Percentiles rank a stretch among this genome's conserved stretches.
These are phyloP conservation scores for Sphagnum contortum DNA, from an alignment of 225 moss, liverwort and hornwort genomes.

Conservation along the genomic window DNA sequence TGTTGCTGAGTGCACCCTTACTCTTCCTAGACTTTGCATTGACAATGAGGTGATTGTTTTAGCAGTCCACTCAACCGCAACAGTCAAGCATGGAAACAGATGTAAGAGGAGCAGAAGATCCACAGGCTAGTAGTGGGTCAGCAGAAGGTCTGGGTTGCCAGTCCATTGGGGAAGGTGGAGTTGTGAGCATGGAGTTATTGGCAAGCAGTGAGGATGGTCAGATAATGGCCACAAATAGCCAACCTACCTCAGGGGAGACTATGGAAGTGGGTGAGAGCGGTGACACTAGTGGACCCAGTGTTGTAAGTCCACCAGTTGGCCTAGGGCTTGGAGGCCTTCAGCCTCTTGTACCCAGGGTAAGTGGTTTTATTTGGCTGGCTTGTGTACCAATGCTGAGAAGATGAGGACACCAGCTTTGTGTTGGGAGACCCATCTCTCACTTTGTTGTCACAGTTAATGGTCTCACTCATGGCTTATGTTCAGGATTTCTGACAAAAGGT, in stretches of 20 bases:
- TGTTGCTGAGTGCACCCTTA: background rate
- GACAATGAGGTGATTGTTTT: constrained; percentile 34
- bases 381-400: background rate
- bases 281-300: constrained; percentile 18
- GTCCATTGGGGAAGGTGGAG: constrained; percentile 22
- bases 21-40: constrained; percentile 9
- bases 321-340: constrained; percentile 87
- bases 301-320: constrained; percentile 54
- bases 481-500: too few relatives aligned
- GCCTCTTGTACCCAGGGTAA: constrained; percentile 83
- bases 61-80: constrained; percentile 39
- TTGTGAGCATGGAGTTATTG: constrained; percentile 39
- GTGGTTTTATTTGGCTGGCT: constrained; percentile 9
- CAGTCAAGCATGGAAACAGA: constrained; percentile 32
- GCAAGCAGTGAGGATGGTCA: constrained; percentile 23
- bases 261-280: constrained; percentile 25
- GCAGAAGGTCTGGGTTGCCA: constrained; percentile 14
- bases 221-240: constrained; percentile 15
- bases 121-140: constrained; percentile 27
- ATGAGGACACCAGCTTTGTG: constrained; percentile 3
- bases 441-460: background rate
- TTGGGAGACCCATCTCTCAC: constrained; percentile 6
- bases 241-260: constrained; percentile 11
- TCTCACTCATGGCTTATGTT: too few relatives aligned
- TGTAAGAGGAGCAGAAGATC: constrained; percentile 21